Conservation (phyloP, 768 basidiomycete species). For the Naganishia antarctica region DNA sequence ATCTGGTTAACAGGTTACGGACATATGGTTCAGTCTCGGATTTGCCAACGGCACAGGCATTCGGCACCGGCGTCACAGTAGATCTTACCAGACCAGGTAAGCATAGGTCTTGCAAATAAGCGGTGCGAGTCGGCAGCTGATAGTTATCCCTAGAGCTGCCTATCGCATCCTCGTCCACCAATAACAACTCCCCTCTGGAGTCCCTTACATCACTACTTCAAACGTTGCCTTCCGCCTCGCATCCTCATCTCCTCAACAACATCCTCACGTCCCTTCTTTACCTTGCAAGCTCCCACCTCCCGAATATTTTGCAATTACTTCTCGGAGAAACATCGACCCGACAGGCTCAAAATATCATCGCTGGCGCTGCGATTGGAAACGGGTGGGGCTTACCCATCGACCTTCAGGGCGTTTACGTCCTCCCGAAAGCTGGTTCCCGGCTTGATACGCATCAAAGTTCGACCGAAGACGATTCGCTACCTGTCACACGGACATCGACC, state of each 20-base stretch:
- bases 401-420: constrained; percentile 27
- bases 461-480: not conserved
- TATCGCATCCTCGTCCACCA: constrained; percentile 20
- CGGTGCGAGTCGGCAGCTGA: no score
- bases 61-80: constrained; percentile 21
- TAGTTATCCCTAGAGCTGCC: constrained; percentile 30
- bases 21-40: not conserved
- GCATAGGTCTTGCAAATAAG: no score
- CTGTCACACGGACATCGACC: constrained; percentile 2
- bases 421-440: constrained; percentile 3
- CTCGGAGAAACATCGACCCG: constrained; percentile 46
- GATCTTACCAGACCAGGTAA: constrained; percentile 28
- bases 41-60: not conserved
- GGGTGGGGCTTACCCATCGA: constrained; percentile 46
- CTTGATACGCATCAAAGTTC: not conserved
- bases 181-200: constrained; percentile 30
- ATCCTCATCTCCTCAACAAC: constrained; percentile 40
- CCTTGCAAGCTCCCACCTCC: constrained; percentile 31
- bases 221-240: constrained; percentile 39
- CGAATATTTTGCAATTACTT: constrained; percentile 40
- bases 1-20: constrained; percentile 23
- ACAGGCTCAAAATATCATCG: constrained; percentile 43
- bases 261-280: constrained; percentile 39
- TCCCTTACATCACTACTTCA: constrained; percentile 36
- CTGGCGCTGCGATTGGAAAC: constrained; percentile 40